phyloP scores from a whole-genome alignment of 2,329 filamentous ascomycete genomes.

The Xylaria sp. region DNA sequence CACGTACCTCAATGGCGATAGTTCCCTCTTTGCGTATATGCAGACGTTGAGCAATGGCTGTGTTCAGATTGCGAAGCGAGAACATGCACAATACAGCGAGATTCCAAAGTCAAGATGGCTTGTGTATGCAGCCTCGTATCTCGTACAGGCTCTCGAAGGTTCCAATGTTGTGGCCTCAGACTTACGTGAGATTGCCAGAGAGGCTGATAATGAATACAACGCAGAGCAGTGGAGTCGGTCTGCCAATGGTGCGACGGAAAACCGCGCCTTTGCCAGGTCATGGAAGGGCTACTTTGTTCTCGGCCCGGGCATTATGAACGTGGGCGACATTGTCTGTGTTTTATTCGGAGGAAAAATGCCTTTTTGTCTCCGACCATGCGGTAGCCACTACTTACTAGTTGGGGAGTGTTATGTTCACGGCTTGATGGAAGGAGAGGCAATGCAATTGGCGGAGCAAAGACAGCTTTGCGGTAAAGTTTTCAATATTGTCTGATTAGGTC shows the following conservation, averaged over 20 bases:
- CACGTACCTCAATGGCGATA: not conserved
- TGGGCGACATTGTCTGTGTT: not conserved
- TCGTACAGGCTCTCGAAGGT: not conserved
- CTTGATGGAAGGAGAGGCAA: not conserved
- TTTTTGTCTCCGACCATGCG: not conserved
- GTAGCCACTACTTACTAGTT: not conserved
- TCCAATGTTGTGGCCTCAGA: no score
- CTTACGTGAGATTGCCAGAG: no score
- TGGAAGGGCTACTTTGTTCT: not conserved
- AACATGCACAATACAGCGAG: not conserved
- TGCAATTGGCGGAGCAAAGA: not conserved
- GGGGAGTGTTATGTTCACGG: not conserved
- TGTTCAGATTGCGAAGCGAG: not conserved
- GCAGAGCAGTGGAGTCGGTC: no score
- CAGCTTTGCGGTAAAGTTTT: no score
- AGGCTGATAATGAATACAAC: no score
- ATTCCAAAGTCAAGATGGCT: not conserved
- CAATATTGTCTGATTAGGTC: no score
- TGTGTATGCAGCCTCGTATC: not conserved
- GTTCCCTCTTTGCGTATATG: not conserved
- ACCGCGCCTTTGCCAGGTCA: not conserved
- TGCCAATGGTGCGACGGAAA: not conserved
- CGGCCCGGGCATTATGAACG: not conserved
- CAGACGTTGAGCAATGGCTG: slow-evolving; percentile 13
- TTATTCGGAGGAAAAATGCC: not conserved